These are phyloP conservation scores for Pterocarpus macrocarpus DNA, from an alignment of 306 rosid genomes.

Conservation along the genomic window DNA sequence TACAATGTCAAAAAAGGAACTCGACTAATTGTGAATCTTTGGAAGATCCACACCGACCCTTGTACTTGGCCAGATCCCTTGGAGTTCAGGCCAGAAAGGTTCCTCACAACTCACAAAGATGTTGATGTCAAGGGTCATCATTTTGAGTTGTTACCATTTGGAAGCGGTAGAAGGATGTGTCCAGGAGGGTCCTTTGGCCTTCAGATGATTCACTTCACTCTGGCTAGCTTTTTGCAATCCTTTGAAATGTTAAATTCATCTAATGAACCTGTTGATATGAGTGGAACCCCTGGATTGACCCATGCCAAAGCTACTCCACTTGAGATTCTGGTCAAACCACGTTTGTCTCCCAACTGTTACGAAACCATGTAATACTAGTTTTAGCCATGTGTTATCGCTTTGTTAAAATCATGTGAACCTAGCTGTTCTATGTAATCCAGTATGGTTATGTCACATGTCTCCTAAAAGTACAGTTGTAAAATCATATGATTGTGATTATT, in stretches of 20 bases:
- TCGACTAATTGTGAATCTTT: background rate
- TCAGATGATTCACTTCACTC: background rate
- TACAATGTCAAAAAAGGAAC: constrained; percentile 8
- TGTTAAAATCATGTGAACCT: no score
- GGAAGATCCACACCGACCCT: constrained; percentile 24
- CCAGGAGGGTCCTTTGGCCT: constrained; percentile 3
- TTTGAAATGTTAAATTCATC: constrained; percentile 15
- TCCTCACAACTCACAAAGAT: constrained; percentile 15
- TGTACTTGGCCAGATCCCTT: constrained; percentile 1
- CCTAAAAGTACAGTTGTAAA: no score
- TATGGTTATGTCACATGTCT: no score
- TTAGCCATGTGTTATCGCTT: background rate
- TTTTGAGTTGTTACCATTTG: constrained; percentile 10
- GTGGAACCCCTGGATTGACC: constrained; percentile 10
- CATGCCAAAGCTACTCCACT: constrained; percentile 16
- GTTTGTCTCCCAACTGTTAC: background rate
- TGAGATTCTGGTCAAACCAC: constrained; percentile 12
- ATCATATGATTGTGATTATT: no score
- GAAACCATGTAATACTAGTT: background rate
- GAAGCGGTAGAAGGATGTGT: constrained; percentile 10
- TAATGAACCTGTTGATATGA: constrained; percentile 14
- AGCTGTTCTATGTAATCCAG: no score
- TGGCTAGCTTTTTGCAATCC: constrained; percentile 13
- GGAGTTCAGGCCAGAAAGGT: constrained; percentile 18
- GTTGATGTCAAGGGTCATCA: constrained; percentile 20